phyloP scores from a whole-genome alignment of 2,329 filamentous ascomycete genomes.

The Pleomassaria siparia region DNA sequence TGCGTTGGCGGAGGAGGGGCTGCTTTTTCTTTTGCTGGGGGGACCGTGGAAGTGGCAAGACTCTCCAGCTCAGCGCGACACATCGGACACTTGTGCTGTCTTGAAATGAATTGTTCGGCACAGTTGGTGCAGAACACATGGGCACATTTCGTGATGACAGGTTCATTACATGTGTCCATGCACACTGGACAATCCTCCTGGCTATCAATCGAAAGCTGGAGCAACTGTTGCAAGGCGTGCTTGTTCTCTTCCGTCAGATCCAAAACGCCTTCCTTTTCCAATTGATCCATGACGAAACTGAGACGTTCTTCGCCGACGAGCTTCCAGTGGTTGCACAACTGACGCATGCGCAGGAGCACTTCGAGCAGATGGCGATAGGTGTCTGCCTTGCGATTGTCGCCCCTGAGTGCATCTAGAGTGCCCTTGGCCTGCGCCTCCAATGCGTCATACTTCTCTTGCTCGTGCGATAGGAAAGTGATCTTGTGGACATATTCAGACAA shows the following conservation, averaged over 20 bases:
- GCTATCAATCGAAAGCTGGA: constrained; percentile 75
- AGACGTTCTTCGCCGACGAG: constrained; percentile 71
- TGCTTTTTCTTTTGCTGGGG: constrained; percentile 60
- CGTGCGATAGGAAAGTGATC: constrained; percentile 71
- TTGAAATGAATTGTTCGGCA: constrained; percentile 71
- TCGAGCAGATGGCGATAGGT: constrained; percentile 76
- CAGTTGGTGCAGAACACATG: constrained; percentile 77
- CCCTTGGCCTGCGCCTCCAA: constrained; percentile 73
- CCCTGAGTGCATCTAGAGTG: constrained; percentile 56
- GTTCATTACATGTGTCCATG: constrained; percentile 68
- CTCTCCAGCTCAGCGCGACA: constrained; percentile 68
- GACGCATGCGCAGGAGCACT: constrained; percentile 77
- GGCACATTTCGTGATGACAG: constrained; percentile 82
- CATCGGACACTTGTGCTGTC: constrained; percentile 81
- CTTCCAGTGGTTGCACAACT: constrained; percentile 88
- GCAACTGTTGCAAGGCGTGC: constrained; percentile 70
- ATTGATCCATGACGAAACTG: constrained; percentile 67
- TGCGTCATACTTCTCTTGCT: constrained; percentile 75
- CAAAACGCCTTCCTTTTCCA: constrained; percentile 69
- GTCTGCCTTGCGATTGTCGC: constrained; percentile 45
- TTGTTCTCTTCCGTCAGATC: constrained; percentile 72
- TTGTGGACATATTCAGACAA: constrained; percentile 78
- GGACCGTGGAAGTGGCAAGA: constrained; percentile 56
- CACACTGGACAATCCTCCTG: constrained; percentile 85
- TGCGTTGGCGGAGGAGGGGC: constrained; percentile 20